Evolutionary conservation across 179 eudicot genomes (phyloP), one percentile per base, ranked within the genome.

Genomic region (Amaranthus tricolor): DNA sequence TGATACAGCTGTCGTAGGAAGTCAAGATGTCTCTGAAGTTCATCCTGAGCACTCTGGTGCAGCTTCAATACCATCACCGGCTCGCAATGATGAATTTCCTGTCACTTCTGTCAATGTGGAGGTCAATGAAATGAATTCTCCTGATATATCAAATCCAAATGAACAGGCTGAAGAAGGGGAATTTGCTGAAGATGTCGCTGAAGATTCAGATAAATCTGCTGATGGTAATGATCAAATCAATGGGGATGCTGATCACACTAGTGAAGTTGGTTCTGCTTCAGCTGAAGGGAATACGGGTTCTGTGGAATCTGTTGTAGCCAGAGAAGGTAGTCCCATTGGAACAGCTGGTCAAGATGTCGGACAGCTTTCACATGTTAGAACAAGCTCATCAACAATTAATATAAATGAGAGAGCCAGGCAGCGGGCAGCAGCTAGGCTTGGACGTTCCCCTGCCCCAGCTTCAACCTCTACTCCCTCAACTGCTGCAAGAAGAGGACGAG

Each of bases 131-230:
- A 70, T 59, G 12, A 83, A 76, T 74, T 74, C 90, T 70, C 84
- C 88, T 0, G 84, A 86, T 47, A 81, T 75, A 66, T 74, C 78
- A 66, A 84, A 81, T 80, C 84, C 80, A 19, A 78, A 77, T 53
- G 94, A 85, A 61, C 84, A 83, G 81, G 82, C 51, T 44, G 93
- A 87, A 61, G 93, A 87, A 72, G 89, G 81, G 77, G 93, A 87
- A 72, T 61, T 80, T 15, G 69, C 51, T 16, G 94, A 84, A 53
- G 89, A 80, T 47, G 80, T 67, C 76, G 68, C 74, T 21, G 94
- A 91, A 47, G 75, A 60, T 59, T 80, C 86, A 53, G 89, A 86
- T 63, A 82, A 82, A 74, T 58, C 62, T 31, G 77, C 70, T 70
- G 86, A 87, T 68, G 88, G 68, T 43, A 82, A 81, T 45, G 86